phyloP scores from a whole-genome alignment of 208 protist genomes.

The Acanthamoeba lugdunensis region DNA sequence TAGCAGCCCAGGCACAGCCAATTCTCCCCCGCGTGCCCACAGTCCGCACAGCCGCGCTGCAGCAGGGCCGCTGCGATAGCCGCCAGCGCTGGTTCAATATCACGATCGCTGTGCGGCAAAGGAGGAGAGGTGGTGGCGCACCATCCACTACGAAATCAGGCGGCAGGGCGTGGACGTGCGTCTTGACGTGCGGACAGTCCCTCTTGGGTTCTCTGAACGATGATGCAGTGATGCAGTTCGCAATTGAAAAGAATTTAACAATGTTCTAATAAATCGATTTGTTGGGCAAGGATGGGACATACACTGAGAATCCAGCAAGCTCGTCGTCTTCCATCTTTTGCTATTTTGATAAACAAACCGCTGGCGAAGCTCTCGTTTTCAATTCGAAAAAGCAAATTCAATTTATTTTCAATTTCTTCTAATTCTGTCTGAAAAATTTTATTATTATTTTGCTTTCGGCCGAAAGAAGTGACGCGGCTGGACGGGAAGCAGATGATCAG shows the following conservation, averaged over 20 bases:
- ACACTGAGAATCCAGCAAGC: constrained; percentile 31
- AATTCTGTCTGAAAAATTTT: too few species aligned
- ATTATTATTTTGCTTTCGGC: too few species aligned
- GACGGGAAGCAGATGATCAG: too few species aligned
- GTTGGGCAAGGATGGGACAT: neutral
- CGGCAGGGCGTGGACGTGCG: neutral
- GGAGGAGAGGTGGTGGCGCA: neutral
- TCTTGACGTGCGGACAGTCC: constrained; percentile 44
- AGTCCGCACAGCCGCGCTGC: constrained; percentile 38
- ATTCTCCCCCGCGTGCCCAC: constrained; percentile 79
- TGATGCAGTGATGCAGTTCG: neutral
- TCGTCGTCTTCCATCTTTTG: neutral
- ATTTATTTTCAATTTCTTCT: too few species aligned
- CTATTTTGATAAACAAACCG: too few species aligned
- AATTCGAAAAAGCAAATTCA: too few species aligned
- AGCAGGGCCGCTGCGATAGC: neutral
- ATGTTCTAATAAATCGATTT: too few species aligned
- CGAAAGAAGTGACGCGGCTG: too few species aligned
- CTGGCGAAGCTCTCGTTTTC: too few species aligned
- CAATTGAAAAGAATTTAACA: neutral
- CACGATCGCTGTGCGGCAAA: too few species aligned
- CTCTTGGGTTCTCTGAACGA: constrained; percentile 19
- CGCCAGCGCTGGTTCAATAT: neutral
- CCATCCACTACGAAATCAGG: neutral
- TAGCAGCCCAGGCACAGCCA: constrained; percentile 82